These are phyloP conservation scores for Castanea mollissima DNA, from an alignment of 306 rosid genomes.

Conservation along the genomic window DNA sequence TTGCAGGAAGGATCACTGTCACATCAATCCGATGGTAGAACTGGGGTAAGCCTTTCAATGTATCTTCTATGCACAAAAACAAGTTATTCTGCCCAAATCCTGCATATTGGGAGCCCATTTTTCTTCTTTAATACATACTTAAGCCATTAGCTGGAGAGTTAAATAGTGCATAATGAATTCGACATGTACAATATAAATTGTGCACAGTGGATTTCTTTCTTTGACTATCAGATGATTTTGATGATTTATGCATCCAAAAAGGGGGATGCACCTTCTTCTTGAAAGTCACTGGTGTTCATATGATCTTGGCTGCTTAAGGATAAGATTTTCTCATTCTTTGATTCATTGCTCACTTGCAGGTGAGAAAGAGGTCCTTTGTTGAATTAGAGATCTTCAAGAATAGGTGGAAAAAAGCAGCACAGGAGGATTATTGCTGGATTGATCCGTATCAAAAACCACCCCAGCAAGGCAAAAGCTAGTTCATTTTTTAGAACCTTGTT, in stretches of 20 bases:
- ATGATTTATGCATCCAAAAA: not conserved
- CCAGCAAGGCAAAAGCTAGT: not conserved
- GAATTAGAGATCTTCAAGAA: constrained; percentile 44
- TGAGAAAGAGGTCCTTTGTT: constrained; percentile 33
- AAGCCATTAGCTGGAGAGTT: no score
- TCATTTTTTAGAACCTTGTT: not conserved
- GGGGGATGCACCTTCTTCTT: not conserved
- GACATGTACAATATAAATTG: not conserved
- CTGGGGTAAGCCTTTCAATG: constrained; percentile 20
- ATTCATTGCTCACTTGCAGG: constrained; percentile 20
- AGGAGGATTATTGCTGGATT: constrained; percentile 36
- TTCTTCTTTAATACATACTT: not conserved
- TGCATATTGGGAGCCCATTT: not conserved
- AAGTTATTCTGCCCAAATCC: not conserved
- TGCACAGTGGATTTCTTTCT: not conserved
- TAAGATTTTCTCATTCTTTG: not conserved
- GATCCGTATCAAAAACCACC: constrained; percentile 23
- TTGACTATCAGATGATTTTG: not conserved
- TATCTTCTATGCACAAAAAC: not conserved
- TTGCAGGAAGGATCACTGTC: constrained; percentile 18
- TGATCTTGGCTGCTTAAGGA: not conserved
- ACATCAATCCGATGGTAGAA: constrained; percentile 28
- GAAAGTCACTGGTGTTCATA: not conserved
- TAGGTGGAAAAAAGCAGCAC: constrained; percentile 43
- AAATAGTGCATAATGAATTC: not conserved